Conservation (phyloP, 768 basidiomycete genomes). For the Exidia glandulosa region DNA sequence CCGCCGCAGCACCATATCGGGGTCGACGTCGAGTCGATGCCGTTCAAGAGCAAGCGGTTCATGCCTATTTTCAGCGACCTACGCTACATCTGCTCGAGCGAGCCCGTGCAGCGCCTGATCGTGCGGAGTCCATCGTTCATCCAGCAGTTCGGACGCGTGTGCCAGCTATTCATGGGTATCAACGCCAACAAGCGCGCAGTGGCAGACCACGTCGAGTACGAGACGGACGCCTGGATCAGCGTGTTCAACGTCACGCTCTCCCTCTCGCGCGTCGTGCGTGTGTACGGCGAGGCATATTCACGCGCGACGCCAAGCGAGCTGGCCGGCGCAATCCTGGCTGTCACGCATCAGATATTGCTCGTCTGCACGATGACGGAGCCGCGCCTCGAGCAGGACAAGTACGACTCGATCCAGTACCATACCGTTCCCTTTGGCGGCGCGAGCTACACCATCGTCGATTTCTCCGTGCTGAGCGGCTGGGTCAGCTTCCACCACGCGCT, state of each 20-base stretch:
- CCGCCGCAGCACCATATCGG: constrained; percentile 20
- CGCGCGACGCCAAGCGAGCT: constrained; percentile 47
- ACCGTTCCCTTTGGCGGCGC: constrained; percentile 51
- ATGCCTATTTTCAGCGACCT: constrained; percentile 92
- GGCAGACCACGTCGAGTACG: constrained; percentile 84
- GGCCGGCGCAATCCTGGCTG: constrained; percentile 52
- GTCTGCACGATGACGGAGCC: constrained; percentile 61
- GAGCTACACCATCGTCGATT: constrained; percentile 54
- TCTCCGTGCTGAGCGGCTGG: constrained; percentile 70
- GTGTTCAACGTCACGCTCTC: constrained; percentile 94
- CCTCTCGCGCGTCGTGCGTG: constrained; percentile 77
- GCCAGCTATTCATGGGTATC: constrained; percentile 86
- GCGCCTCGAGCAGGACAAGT: constrained; percentile 56
- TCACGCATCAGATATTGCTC: constrained; percentile 59
- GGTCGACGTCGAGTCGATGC: constrained; percentile 73
- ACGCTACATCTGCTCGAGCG: constrained; percentile 71
- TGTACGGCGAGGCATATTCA: constrained; percentile 77
- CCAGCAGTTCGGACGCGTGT: constrained; percentile 59
- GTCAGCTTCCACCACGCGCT: constrained; percentile 90
- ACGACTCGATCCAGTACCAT: constrained; percentile 51
- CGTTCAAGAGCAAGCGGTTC: constrained; percentile 92
- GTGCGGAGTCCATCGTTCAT: constrained; percentile 58
- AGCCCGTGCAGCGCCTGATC: constrained; percentile 70
- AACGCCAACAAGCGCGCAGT: constrained; percentile 85
- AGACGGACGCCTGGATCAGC: constrained; percentile 95